Conservation (phyloP, 176 grass and related monocot genomes). For the Puya raimondii region DNA sequence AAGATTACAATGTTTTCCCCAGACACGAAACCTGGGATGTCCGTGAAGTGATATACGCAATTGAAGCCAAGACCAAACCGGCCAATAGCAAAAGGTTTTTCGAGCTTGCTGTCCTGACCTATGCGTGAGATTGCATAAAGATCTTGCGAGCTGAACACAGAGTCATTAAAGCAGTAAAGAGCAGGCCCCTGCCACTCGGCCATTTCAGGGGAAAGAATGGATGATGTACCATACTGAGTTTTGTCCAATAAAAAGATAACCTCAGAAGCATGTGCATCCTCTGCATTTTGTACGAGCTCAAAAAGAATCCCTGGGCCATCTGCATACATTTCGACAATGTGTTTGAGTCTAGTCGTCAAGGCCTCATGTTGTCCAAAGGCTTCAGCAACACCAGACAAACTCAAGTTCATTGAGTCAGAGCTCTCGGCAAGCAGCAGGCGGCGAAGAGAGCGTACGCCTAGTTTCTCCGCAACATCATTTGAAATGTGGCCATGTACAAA, state of each 20-base stretch:
- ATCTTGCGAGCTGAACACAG: slow-evolving; percentile 90
- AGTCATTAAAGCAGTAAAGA: slow-evolving; percentile 94
- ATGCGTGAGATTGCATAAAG: slow-evolving; percentile 97
- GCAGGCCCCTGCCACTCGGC: slow-evolving; percentile 97
- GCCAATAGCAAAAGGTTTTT: slow-evolving; percentile 94
- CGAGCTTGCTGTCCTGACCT: slow-evolving; percentile 97
- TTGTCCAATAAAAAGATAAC: slow-evolving; percentile 94
- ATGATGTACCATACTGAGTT: slow-evolving; percentile 90
- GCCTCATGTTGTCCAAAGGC: slow-evolving; percentile 97
- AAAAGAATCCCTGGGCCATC: slow-evolving; percentile 98
- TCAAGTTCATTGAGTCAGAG: slow-evolving; percentile 96
- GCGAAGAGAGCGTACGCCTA: slow-evolving; percentile 88
- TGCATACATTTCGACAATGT: slow-evolving; percentile 98
- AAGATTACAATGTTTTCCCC: slow-evolving; percentile 99
- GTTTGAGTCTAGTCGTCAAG: slow-evolving; percentile 91
- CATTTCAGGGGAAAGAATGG: slow-evolving; percentile 99
- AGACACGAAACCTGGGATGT: slow-evolving; percentile 95
- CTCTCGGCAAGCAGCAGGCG: slow-evolving; percentile 93
- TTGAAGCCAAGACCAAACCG: slow-evolving; percentile 97
- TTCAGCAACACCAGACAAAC: slow-evolving; percentile 93
- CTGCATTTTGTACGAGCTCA: slow-evolving; percentile 94
- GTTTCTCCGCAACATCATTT: slow-evolving; percentile 88
- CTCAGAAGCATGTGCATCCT: slow-evolving; percentile 97
- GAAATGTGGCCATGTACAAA: slow-evolving; percentile 99
- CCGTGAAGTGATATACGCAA: slow-evolving; percentile 98